Percentiles rank a stretch among this genome's conserved stretches.
Conservation (phyloP, 768 basidiomycete genomes). For the Auricularia cornea region DNA sequence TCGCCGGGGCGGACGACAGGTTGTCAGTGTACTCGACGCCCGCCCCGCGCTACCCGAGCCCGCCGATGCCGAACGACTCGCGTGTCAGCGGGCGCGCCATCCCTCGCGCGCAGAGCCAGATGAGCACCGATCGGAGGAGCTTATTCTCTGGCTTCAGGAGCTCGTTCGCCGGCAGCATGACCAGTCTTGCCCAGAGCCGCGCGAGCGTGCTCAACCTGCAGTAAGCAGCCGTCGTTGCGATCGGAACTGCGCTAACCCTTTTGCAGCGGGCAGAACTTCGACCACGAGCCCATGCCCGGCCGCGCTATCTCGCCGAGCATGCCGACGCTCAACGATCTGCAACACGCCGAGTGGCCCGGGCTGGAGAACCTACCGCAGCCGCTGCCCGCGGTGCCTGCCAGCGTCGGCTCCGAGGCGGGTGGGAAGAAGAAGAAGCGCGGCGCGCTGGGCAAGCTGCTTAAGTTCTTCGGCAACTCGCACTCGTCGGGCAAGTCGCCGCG, state of each 20-base stretch:
- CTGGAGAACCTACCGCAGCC: not conserved
- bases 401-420: not conserved
- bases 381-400: not conserved
- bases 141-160: not conserved
- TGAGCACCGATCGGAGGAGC: not conserved
- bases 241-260: not conserved
- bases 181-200: not conserved
- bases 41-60: not conserved
- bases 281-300: not conserved
- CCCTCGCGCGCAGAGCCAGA: not conserved
- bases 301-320: slow-evolving; percentile 1
- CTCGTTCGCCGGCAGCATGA: not conserved
- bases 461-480: slow-evolving; percentile 50
- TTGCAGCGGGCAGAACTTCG: not conserved
- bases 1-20: not conserved
- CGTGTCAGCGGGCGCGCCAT: not conserved
- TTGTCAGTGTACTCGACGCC: not conserved
- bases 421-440: slow-evolving; percentile 53
- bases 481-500: slow-evolving; percentile 14
- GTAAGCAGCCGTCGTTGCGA: not conserved
- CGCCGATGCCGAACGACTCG: not conserved
- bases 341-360: not conserved
- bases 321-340: not conserved
- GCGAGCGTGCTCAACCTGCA: not conserved
- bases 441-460: slow-evolving; percentile 75